These are phyloP conservation scores for Ceriops decandra DNA, from an alignment of 345 rosid genomes.

Conservation along the genomic window DNA sequence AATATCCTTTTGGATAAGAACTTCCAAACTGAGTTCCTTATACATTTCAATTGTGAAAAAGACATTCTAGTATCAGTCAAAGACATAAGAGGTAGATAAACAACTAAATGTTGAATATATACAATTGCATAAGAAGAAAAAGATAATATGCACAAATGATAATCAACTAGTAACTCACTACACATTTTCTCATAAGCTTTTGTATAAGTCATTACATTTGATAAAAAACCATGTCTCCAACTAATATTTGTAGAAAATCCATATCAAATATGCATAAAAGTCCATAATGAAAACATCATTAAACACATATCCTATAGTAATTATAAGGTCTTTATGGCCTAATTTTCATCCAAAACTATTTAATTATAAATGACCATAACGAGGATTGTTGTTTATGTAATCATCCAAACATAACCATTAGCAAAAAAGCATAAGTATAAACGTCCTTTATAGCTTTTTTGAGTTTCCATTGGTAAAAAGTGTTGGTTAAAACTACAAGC, in stretches of 20 bases:
- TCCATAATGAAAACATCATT: not conserved
- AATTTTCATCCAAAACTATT: not conserved
- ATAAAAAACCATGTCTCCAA: not conserved
- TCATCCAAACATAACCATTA: no score
- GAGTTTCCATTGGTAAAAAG: not conserved
- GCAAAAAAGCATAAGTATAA: no score
- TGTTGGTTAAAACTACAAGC: not conserved
- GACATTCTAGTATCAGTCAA: not conserved
- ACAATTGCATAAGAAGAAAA: not conserved
- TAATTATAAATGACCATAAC: no score
- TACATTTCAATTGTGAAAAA: slow-evolving; percentile 27
- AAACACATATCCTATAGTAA: not conserved
- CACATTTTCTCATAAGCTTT: no score
- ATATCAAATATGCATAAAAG: not conserved
- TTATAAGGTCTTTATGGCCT: not conserved
- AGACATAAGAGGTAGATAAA: not conserved
- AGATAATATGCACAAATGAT: no score
- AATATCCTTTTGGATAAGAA: slow-evolving; percentile 97
- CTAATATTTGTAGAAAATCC: not conserved
- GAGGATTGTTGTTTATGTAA: no score
- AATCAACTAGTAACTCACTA: no score
- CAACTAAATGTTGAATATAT: not conserved
- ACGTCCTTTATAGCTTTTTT: not conserved
- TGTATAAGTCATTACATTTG: no score
- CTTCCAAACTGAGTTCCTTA: slow-evolving; percentile 97